These are phyloP conservation scores for Crucibulum parvulum DNA, from an alignment of 1,284 basidiomycete genomes.

Conservation along the genomic window DNA sequence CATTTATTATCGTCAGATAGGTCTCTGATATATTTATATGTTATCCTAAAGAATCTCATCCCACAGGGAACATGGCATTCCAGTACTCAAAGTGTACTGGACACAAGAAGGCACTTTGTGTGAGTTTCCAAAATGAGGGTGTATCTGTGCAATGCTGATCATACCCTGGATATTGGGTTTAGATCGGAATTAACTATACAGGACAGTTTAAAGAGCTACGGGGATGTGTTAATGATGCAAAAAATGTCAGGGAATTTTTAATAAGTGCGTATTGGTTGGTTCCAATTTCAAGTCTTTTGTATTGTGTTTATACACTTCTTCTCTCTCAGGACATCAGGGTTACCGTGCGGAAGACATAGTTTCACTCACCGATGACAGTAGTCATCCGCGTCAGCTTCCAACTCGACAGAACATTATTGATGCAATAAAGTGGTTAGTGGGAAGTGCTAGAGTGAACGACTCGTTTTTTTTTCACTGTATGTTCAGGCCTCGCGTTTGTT, in stretches of 20 bases:
- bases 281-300: not conserved
- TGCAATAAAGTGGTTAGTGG: not conserved
- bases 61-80: no score
- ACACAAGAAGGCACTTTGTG: no score
- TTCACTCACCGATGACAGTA: not conserved
- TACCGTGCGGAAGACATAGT: not conserved
- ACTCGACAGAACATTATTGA: not conserved
- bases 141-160: no score
- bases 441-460: not conserved
- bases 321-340: not conserved
- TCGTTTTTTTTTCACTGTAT: not conserved
- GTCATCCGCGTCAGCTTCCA: not conserved
- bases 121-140: no score
- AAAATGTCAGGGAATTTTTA: not conserved
- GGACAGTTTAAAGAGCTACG: not conserved
- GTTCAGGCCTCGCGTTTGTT: not conserved
- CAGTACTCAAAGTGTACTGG: no score
- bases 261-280: not conserved
- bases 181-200: not conserved
- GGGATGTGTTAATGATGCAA: not conserved
- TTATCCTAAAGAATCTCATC: no score
- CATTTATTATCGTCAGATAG: no score
- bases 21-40: no score
- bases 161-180: no score
- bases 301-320: not conserved